A percentile compares a stretch with the other conserved stretches of the same genome.
Evolutionary conservation across 352 stramenopile genomes (phyloP).

Genomic region (Phytophthora kernoviae): DNA sequence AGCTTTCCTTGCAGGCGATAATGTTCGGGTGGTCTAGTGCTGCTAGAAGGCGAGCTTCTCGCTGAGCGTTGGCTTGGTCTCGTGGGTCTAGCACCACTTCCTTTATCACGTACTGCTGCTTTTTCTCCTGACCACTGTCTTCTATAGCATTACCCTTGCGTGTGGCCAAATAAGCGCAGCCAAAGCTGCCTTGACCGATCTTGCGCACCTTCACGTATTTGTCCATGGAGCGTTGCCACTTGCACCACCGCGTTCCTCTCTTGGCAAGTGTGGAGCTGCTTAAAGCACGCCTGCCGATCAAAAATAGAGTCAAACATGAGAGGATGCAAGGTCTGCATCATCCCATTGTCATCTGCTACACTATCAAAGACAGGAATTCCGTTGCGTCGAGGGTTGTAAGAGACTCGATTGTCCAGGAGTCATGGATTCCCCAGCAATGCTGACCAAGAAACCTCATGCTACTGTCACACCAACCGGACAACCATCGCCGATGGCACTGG

Average conservation of each 20-base stretch:
- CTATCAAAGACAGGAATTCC: background rate
- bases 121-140: constrained; percentile 19
- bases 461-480: constrained; percentile 2
- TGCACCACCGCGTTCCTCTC: background rate
- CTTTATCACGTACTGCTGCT: constrained; percentile 73
- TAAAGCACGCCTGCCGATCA: background rate
- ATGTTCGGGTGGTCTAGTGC: constrained; percentile 87
- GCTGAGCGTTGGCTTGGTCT: constrained; percentile 57
- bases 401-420: background rate
- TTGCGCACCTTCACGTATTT: constrained; percentile 80
- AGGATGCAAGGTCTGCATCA: background rate
- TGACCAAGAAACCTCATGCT: constrained; percentile 15
- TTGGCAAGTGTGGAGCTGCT: constrained; percentile 4
- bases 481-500: constrained; percentile 13
- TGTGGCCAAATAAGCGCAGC: constrained; percentile 63
- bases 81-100: constrained; percentile 75
- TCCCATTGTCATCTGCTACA: constrained; percentile 9
- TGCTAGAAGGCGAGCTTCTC: constrained; percentile 70
- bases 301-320: constrained; percentile 22
- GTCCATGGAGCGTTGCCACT: constrained; percentile 45
- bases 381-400: background rate
- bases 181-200: constrained; percentile 80
- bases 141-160: constrained; percentile 29
- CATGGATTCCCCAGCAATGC: background rate
- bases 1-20: constrained; percentile 81